A percentile compares a stretch with the other conserved stretches of the same genome.
phyloP scores from a whole-genome alignment of 2,329 filamentous ascomycete species.

The Talaromyces sp. region DNA sequence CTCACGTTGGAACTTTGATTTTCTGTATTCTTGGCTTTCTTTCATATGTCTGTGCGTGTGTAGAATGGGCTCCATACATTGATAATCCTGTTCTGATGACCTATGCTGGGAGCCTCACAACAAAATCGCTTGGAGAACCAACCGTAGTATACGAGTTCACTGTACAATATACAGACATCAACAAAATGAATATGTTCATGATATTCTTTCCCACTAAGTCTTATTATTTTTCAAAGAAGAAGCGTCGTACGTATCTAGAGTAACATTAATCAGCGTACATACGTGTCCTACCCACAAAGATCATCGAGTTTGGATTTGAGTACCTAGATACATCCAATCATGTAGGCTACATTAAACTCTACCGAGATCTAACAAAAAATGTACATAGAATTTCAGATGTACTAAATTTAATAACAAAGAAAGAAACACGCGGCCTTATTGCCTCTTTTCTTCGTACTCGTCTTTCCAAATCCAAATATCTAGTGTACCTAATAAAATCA shows the following conservation, averaged over 20 bases:
- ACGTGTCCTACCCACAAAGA: neutral
- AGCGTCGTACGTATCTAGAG: neutral
- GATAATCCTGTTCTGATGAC: neutral
- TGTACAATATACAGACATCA: neutral
- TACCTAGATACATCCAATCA: neutral
- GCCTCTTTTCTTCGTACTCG: neutral
- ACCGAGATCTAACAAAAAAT: neutral
- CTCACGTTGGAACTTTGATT: neutral
- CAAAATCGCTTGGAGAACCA: neutral
- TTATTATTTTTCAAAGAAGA: neutral
- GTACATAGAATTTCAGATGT: neutral
- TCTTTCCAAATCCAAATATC: neutral
- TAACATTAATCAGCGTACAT: neutral
- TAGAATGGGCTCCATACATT: neutral
- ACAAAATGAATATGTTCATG: neutral
- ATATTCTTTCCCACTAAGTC: neutral
- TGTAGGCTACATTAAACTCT: neutral
- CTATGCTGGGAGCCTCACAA: neutral
- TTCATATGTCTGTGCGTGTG: neutral
- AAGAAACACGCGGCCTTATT: neutral
- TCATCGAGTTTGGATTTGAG: neutral
- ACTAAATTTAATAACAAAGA: neutral
- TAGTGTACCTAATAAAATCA: neutral
- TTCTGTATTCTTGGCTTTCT: no score
- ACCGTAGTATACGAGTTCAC: neutral